These are phyloP conservation scores for Phytophthora cactorum DNA, from an alignment of 352 stramenopile species.

Conservation along the genomic window DNA sequence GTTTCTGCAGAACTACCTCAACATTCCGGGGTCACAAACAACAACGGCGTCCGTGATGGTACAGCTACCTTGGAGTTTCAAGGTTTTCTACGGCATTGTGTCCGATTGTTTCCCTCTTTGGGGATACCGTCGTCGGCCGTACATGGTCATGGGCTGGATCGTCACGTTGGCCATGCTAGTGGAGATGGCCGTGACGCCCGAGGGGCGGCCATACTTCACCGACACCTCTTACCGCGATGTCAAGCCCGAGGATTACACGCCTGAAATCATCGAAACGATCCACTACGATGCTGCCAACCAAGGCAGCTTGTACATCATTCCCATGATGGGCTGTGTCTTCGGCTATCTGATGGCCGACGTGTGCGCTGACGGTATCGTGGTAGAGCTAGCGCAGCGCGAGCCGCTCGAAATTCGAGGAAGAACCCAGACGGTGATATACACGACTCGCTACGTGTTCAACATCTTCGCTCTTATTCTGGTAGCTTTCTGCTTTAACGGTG, in stretches of 20 bases:
- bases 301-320: conserved; percentile 50
- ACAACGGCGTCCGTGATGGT: conserved; percentile 52
- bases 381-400: conserved; percentile 57
- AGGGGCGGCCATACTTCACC: conserved; percentile 49
- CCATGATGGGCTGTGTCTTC: conserved; percentile 51
- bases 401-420: conserved; percentile 47
- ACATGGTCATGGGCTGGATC: conserved; percentile 64
- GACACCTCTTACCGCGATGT: conserved; percentile 36
- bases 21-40: conserved; percentile 51
- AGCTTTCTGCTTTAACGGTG: conserved; percentile 54
- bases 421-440: conserved; percentile 63
- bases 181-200: conserved; percentile 43
- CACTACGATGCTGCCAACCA: conserved; percentile 45
- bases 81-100: conserved; percentile 69
- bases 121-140: conserved; percentile 57
- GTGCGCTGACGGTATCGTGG: conserved; percentile 55
- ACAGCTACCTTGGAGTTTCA: conserved; percentile 65
- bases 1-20: conserved; percentile 67
- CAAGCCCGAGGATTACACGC: conserved; percentile 51
- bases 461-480: conserved; percentile 49
- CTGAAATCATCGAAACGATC: conserved; percentile 42
- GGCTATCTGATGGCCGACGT: conserved; percentile 59
- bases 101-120: conserved; percentile 65
- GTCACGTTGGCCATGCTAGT: conserved; percentile 47
- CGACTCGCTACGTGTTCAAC: conserved; percentile 42